Percentiles rank a stretch among this genome's conserved stretches.
Conservation (phyloP, 169 alveolate genomes). For the Plasmodium inui region DNA sequence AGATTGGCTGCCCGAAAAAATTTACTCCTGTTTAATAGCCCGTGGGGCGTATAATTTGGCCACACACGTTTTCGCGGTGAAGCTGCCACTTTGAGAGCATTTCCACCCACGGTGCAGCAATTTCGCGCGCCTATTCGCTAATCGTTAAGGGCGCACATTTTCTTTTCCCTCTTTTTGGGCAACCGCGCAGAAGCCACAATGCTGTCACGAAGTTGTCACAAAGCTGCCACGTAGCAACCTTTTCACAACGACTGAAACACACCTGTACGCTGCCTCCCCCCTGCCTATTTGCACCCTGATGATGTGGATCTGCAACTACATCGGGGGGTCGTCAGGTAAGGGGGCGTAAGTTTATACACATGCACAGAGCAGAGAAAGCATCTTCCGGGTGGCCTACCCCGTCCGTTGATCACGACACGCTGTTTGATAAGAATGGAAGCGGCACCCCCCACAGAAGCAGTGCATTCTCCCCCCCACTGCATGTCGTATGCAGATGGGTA, state of each 20-base stretch:
- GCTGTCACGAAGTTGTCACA: neutral
- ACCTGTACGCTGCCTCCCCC: neutral
- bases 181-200: neutral
- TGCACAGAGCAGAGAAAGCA: neutral
- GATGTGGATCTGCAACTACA: neutral
- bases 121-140: neutral
- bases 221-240: neutral
- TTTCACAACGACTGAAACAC: neutral
- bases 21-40: neutral
- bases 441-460: neutral
- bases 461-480: neutral
- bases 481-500: neutral
- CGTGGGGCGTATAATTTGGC: neutral
- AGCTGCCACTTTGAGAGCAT: neutral
- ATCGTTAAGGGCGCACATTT: neutral
- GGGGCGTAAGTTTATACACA: neutral
- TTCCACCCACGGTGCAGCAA: neutral
- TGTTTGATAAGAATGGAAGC: neutral
- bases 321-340: neutral
- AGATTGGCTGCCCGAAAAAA: neutral
- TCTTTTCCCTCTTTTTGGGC: neutral
- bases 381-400: neutral
- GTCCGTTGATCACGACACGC: neutral
- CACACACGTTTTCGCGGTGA: neutral
- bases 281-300: neutral